phyloP scores from a whole-genome alignment of 2,329 filamentous ascomycete genomes.

The Trichoderma polysporum region DNA sequence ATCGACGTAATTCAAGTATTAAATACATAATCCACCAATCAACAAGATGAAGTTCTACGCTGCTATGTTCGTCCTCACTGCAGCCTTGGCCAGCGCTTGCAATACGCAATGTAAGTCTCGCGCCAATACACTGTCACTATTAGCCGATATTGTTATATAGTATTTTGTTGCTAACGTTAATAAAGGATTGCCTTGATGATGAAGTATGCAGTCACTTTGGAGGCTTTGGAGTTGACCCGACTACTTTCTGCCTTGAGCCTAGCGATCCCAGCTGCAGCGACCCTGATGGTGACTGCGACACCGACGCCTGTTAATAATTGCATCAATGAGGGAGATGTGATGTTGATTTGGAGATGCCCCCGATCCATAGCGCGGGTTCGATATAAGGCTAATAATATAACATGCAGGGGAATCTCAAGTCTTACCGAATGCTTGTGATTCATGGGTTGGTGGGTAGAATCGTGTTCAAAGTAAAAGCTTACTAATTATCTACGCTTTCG shows the following conservation, averaged over 20 bases:
- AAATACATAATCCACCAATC: background rate
- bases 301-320: background rate
- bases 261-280: constrained; percentile 14
- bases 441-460: background rate
- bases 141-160: background rate
- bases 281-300: constrained; percentile 8
- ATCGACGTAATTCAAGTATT: no score
- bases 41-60: constrained; percentile 16
- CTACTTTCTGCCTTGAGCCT: constrained; percentile 16
- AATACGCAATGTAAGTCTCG: constrained; percentile 13
- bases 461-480: background rate
- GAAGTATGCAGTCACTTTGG: constrained; percentile 20
- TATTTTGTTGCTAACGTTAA: background rate
- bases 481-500: background rate
- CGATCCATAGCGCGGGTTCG: no score
- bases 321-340: background rate
- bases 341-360: background rate
- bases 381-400: background rate
- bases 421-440: background rate
- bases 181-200: constrained; percentile 13
- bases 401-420: background rate
- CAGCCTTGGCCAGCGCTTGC: constrained; percentile 15
- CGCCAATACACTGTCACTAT: background rate
- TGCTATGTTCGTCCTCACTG: background rate
- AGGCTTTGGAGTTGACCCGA: constrained; percentile 3